Evolutionary conservation across 1,139 yeast genomes (phyloP).

Genomic region (Taphrina sp.): DNA sequence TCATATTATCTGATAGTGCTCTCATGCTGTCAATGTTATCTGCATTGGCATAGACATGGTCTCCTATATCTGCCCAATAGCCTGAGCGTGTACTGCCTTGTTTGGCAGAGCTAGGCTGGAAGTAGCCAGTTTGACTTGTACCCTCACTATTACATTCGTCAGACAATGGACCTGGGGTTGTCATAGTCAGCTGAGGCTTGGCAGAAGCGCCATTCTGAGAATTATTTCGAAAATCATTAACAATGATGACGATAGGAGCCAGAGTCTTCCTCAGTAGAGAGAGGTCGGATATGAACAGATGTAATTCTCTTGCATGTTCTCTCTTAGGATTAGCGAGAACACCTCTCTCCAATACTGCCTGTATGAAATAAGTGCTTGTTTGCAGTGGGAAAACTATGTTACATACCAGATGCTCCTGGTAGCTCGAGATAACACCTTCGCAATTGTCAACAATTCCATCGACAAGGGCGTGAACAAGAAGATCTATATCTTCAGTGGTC

Average conservation of each 20-base stretch:
- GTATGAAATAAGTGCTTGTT: not conserved
- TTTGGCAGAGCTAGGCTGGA: slow-evolving; percentile 20
- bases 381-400: not conserved
- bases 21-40: slow-evolving; percentile 56
- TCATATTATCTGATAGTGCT: slow-evolving; percentile 51
- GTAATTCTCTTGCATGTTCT: slow-evolving; percentile 53
- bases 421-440: slow-evolving; percentile 60
- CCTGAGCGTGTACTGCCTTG: slow-evolving; percentile 44
- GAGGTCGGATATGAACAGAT: slow-evolving; percentile 54
- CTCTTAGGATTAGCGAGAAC: slow-evolving; percentile 53
- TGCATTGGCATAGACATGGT: slow-evolving; percentile 48
- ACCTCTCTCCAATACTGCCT: slow-evolving; percentile 51
- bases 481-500: slow-evolving; percentile 53
- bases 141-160: slow-evolving; percentile 42
- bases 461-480: slow-evolving; percentile 54
- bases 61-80: slow-evolving; percentile 55
- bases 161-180: slow-evolving; percentile 48
- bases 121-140: slow-evolving; percentile 15
- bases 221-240: slow-evolving; percentile 40
- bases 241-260: slow-evolving; percentile 50
- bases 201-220: slow-evolving; percentile 6
- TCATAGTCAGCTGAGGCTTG: slow-evolving; percentile 11
- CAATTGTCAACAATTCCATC: slow-evolving; percentile 59
- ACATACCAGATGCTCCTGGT: slow-evolving; percentile 48
- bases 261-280: slow-evolving; percentile 50